phyloP scores from a whole-genome alignment of 345 rosid species.

The Hypericum androsaemum region DNA sequence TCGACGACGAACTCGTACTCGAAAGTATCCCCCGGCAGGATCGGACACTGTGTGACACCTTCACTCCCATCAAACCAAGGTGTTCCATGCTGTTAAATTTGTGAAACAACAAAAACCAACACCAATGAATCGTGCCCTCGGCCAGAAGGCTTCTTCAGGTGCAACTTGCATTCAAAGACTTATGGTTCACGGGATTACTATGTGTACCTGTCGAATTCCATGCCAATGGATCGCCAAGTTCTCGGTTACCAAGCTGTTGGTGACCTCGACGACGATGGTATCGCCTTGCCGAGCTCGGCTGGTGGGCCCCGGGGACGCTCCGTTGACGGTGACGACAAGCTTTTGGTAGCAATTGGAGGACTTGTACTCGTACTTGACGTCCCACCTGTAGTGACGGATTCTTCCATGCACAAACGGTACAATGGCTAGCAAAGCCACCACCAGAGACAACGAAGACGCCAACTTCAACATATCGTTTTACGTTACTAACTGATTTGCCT shows the following conservation, averaged over 20 bases:
- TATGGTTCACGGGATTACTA: no score
- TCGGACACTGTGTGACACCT: conserved; percentile 65
- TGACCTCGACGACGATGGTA: conserved; percentile 57
- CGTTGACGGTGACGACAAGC: conserved; percentile 56
- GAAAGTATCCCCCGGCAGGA: conserved; percentile 61
- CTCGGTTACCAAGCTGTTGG: conserved; percentile 48
- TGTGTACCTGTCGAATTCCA: conserved; percentile 53
- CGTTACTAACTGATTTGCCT: no score
- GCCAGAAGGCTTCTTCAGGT: no score
- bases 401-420: conserved; percentile 21
- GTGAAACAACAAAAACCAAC: neutral
- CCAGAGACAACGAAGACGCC: no score
- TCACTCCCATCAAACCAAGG: conserved; percentile 74
- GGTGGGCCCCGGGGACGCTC: conserved; percentile 52
- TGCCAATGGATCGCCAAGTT: conserved; percentile 72
- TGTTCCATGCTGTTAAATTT: conserved; percentile 35
- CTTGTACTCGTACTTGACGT: conserved; percentile 51
- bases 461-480: no score
- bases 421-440: no score
- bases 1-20: conserved; percentile 54
- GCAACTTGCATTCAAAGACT: no score
- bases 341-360: conserved; percentile 57
- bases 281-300: conserved; percentile 56
- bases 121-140: neutral
- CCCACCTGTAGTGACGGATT: conserved; percentile 46